Percentiles rank a stretch among this genome's conserved stretches.
phyloP scores from a whole-genome alignment of 352 stramenopile species.

The Phytopythium sindhum region DNA sequence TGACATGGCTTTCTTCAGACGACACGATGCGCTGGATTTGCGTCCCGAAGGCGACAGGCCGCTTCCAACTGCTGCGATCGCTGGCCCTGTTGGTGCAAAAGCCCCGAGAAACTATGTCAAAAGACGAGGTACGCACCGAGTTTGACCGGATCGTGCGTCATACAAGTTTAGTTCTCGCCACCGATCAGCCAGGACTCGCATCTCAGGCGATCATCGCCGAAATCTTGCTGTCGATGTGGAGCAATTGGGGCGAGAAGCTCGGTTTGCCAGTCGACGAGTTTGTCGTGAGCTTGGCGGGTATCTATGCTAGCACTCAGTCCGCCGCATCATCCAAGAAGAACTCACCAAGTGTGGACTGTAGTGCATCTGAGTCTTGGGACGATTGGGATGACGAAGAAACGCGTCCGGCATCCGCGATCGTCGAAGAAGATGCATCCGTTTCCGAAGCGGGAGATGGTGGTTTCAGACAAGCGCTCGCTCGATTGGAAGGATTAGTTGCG shows the following conservation, averaged over 20 bases:
- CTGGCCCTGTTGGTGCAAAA: conserved; percentile 26
- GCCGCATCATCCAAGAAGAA: background rate
- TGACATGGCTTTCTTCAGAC: conserved; percentile 52
- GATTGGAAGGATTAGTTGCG: background rate
- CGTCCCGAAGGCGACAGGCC: conserved; percentile 32
- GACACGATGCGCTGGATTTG: conserved; percentile 77
- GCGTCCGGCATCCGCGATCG: background rate
- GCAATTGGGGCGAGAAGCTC: background rate
- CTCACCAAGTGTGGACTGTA: background rate
- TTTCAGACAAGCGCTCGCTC: background rate
- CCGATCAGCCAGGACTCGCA: background rate
- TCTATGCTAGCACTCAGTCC: background rate
- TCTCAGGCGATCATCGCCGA: background rate
- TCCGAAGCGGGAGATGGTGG: background rate
- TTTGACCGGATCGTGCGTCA: background rate
- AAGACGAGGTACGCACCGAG: conserved; percentile 11
- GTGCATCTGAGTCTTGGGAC: conserved; percentile 21
- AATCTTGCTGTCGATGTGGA: conserved; percentile 26
- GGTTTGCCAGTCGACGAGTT: background rate
- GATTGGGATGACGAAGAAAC: conserved; percentile 36
- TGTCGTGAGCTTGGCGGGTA: background rate
- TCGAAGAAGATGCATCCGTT: background rate
- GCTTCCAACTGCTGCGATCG: conserved; percentile 26
- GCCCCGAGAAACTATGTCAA: background rate
- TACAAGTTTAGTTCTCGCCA: conserved; percentile 4